Evolutionary conservation across 1,284 basidiomycete genomes (phyloP), one percentile per base, ranked within the genome.

Genomic region (Ustilago nuda): DNA sequence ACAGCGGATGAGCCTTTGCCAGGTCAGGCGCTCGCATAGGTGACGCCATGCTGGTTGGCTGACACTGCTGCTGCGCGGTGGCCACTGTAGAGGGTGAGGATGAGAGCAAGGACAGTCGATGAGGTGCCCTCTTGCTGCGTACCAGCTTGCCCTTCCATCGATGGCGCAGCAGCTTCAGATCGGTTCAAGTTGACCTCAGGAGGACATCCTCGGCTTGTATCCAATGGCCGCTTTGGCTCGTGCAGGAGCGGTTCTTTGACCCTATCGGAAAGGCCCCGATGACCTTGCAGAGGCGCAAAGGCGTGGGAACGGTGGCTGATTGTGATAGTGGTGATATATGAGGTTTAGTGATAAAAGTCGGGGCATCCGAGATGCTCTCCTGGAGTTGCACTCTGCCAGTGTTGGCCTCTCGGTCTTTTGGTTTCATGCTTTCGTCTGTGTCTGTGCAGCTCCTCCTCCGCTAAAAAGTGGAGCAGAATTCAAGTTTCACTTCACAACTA

Each of bases 1-100:
- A 72, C 33, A 76, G 66, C 12, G 74, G 74, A 64, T 76, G 74
- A 3, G 74, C 59, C 30, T 62, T 50, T 6, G 61, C 57, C 43
- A 64, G 19, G 46, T 66, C 58, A 5, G 61, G 23, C 41, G 55
- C 52, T 56, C 64, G 60, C 35, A 46, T 61, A 9, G 70, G 70
- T 51, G 65, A 72, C 11, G 70, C 43, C 70, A 72, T 72, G 30
- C 17, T 53, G 23, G 8, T 32, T 11, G 39, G 3, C 15, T 12
- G 23, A 8, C 8, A 8, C 37, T 8, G 46, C 36, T 17, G 27
- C 19, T 52, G 37, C 8, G 43, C 9, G 11, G 30, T 32, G 11
- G 32, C 33, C 8, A n/a, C 4, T n/a, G 19, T 15, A 12, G 8
- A 13, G 9, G n/a, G 15, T 9, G 17, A 5, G 23, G 11, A 54